Evolutionary conservation across 257 asterid species (phyloP).

Genomic region (Marsdenia floribunda): DNA sequence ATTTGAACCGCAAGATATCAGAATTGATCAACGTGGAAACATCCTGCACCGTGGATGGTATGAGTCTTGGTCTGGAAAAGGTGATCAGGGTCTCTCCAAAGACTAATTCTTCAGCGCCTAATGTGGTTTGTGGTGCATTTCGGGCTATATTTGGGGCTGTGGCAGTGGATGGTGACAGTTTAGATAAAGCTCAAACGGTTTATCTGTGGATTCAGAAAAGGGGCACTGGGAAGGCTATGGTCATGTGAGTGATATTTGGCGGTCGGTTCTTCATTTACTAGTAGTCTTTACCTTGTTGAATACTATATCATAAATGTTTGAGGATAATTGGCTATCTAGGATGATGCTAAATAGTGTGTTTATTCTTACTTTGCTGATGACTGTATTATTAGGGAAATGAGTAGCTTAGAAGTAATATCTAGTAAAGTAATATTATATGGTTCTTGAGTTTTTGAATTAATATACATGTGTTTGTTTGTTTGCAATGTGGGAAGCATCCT

Average conservation of each 20-base stretch:
- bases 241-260: conserved; percentile 30
- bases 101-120: conserved; percentile 49
- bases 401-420: not conserved
- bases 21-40: conserved; percentile 46
- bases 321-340: not conserved
- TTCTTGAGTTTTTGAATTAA: not conserved
- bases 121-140: conserved; percentile 73
- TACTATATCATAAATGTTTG: not conserved
- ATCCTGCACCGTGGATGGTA: conserved; percentile 52
- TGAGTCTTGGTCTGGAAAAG: conserved; percentile 51
- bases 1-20: conserved; percentile 38
- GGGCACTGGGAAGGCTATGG: conserved; percentile 20
- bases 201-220: conserved; percentile 32
- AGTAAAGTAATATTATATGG: not conserved
- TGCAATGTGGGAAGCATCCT: not conserved
- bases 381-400: not conserved
- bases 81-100: conserved; percentile 57
- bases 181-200: conserved; percentile 42
- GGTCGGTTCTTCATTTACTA: not conserved
- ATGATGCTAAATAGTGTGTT: not conserved
- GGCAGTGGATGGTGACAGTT: conserved; percentile 53
- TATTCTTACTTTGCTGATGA: not conserved
- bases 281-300: not conserved
- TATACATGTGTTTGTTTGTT: not conserved
- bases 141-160: conserved; percentile 74